Percentiles rank a stretch among this genome's conserved stretches.
Conservation (phyloP, 257 asterid species). For the Solanum pennellii region DNA sequence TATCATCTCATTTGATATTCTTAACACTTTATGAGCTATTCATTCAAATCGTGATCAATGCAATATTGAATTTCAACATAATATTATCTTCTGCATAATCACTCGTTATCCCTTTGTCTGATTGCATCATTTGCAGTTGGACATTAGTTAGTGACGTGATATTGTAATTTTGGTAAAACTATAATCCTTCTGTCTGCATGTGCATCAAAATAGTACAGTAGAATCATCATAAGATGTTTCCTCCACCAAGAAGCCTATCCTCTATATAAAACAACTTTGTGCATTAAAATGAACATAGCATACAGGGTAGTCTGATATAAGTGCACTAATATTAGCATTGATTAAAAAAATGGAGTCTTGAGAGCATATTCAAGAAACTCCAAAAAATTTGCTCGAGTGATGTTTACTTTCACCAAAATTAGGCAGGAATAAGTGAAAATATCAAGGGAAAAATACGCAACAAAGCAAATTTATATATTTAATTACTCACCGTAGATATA, state of each 20-base stretch:
- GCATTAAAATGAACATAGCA: not conserved
- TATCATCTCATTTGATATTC: not conserved
- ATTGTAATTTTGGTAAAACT: not conserved
- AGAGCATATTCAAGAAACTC: not conserved
- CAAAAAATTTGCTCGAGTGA: not conserved
- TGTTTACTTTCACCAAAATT: not conserved
- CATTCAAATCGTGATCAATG: not conserved
- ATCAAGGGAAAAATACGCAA: not conserved
- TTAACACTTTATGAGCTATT: not conserved
- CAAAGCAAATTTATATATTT: no score
- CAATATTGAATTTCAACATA: not conserved
- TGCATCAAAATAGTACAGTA: not conserved
- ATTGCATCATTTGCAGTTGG: not conserved
- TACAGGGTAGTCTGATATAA: not conserved
- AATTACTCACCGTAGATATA: no score
- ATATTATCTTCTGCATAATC: not conserved
- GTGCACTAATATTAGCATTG: not conserved
- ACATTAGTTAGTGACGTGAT: not conserved
- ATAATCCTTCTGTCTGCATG: not conserved
- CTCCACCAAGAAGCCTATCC: not conserved
- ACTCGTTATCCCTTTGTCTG: not conserved
- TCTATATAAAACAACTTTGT: not conserved
- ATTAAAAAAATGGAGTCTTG: not conserved
- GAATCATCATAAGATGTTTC: not conserved
- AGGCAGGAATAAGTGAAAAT: not conserved